Percentiles rank a stretch among this genome's conserved stretches.
phyloP scores from a whole-genome alignment of 441 rosid genomes.

The Brassica balearica region DNA sequence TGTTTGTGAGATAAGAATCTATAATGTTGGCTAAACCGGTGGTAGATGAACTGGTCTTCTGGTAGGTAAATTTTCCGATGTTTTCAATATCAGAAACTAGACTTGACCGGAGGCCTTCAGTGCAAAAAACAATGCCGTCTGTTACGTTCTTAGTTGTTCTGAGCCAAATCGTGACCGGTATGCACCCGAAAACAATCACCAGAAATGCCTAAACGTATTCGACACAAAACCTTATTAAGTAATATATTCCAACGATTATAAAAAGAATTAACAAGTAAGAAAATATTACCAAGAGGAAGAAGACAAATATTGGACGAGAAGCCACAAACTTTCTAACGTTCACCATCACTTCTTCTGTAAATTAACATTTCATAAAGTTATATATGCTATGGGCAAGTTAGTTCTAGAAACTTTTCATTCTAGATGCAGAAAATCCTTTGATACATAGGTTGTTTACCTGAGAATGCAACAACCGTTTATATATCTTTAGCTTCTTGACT shows the following conservation, averaged over 20 bases:
- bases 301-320: slow-evolving; percentile 18
- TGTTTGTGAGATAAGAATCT: slow-evolving; percentile 46
- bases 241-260: neutral
- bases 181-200: slow-evolving; percentile 26
- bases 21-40: slow-evolving; percentile 52
- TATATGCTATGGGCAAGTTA: neutral
- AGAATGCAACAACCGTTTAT: neutral
- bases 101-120: slow-evolving; percentile 35
- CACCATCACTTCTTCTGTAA: slow-evolving; percentile 24
- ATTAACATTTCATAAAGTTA: neutral
- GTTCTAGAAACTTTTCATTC: neutral
- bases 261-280: neutral
- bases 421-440: neutral
- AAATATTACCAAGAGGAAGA: slow-evolving; percentile 4
- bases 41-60: slow-evolving; percentile 39
- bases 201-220: slow-evolving; percentile 4
- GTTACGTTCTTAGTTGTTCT: slow-evolving; percentile 36
- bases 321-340: slow-evolving; percentile 15
- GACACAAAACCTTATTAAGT: neutral
- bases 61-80: slow-evolving; percentile 35
- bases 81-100: slow-evolving; percentile 50
- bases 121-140: slow-evolving; percentile 33
- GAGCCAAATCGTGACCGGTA: slow-evolving; percentile 53
- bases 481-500: neutral
- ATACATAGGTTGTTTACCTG: slow-evolving; percentile 5